These are phyloP conservation scores for Cucumis melo DNA, from an alignment of 306 rosid genomes.

Conservation along the genomic window DNA sequence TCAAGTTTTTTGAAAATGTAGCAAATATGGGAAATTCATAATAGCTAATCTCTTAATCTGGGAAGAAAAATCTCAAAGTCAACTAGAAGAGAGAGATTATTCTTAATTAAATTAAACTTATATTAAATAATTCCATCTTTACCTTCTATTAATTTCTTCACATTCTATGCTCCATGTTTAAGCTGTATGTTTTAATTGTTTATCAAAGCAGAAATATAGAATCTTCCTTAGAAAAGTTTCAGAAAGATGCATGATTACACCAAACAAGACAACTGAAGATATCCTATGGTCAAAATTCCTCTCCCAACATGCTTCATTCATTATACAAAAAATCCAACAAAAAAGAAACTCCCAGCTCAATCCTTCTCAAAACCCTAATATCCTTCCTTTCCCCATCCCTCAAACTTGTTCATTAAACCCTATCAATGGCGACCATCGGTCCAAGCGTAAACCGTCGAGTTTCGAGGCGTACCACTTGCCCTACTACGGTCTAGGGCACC, in stretches of 20 bases:
- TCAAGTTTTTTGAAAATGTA: background rate
- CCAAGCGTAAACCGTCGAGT: background rate
- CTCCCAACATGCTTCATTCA: background rate
- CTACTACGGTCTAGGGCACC: background rate
- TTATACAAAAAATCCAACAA: background rate
- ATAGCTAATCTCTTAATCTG: background rate
- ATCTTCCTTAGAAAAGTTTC: constrained; percentile 7
- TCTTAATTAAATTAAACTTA: background rate
- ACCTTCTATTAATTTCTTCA: background rate
- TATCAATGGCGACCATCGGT: background rate
- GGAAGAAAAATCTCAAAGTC: background rate
- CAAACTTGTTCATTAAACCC: background rate
- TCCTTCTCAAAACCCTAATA: background rate
- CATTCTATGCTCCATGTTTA: background rate
- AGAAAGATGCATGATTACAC: background rate
- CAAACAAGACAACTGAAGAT: background rate
- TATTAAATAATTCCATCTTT: background rate
- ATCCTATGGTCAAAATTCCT: background rate
- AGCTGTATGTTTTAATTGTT: background rate
- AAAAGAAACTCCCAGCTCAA: background rate
- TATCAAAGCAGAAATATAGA: background rate
- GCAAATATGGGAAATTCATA: background rate
- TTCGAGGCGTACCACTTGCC: background rate
- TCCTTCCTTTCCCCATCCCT: background rate
- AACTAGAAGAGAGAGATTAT: background rate